phyloP scores from a whole-genome alignment of 139 green algal genomes.

The Asterochloris sp. region DNA sequence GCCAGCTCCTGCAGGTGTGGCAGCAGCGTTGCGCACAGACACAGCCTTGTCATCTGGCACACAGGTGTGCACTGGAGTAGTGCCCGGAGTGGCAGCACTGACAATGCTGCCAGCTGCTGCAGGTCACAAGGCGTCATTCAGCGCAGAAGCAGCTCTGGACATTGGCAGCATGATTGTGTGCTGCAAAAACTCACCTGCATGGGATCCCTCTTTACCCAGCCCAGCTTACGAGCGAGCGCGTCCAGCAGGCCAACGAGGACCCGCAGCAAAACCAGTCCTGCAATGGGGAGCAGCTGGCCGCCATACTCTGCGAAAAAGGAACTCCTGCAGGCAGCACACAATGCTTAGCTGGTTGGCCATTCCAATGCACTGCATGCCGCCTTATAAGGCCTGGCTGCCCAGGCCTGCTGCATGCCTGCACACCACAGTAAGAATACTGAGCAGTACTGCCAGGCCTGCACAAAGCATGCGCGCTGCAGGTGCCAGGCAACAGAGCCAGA shows the following conservation, averaged over 20 bases:
- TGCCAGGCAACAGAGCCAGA: no score
- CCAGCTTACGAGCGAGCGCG: constrained; percentile 26
- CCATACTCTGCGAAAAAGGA: constrained; percentile 54
- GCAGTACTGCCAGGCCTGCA: no score
- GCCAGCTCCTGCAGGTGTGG: constrained; percentile 40
- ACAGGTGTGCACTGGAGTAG: neutral
- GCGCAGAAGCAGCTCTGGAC: neutral
- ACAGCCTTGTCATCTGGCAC: neutral
- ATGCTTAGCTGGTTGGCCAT: no score
- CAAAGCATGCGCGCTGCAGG: no score
- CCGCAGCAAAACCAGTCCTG: constrained; percentile 42
- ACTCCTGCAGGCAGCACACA: constrained; percentile 19
- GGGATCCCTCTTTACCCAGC: constrained; percentile 39
- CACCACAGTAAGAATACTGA: no score
- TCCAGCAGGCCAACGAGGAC: constrained; percentile 35
- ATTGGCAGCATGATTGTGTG: neutral
- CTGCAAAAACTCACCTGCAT: constrained; percentile 21
- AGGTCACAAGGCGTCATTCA: neutral
- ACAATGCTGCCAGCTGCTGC: neutral
- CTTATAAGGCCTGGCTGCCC: no score
- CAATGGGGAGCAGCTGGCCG: constrained; percentile 50
- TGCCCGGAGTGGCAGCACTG: neutral
- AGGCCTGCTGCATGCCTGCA: no score
- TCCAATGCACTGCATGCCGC: no score
- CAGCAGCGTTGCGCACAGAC: neutral